Conservation (phyloP, 345 rosid genomes). For the Eutrema heterophyllum region DNA sequence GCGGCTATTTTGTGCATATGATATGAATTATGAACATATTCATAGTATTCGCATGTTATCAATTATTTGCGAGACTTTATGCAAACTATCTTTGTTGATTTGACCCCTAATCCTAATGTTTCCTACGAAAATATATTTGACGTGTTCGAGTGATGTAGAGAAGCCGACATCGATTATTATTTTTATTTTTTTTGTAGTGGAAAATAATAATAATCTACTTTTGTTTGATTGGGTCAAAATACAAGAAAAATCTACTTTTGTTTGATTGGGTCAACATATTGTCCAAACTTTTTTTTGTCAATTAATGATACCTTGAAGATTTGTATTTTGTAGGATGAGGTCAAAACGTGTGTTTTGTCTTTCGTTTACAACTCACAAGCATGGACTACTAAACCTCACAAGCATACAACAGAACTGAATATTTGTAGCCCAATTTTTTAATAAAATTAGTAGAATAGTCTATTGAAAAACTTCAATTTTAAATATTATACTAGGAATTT, state of each 20-base stretch:
- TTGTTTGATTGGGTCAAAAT: too few relatives aligned
- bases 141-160: not conserved
- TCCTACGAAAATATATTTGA: not conserved
- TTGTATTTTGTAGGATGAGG: not conserved
- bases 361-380: not conserved
- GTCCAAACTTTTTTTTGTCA: not conserved
- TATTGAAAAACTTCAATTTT: not conserved
- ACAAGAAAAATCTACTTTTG: too few relatives aligned
- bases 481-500: too few relatives aligned
- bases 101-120: not conserved
- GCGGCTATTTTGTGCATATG: not conserved
- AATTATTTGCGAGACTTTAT: not conserved
- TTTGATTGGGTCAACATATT: not conserved
- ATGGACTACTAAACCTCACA: not conserved
- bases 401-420: too few relatives aligned
- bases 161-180: not conserved
- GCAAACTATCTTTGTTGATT: not conserved
- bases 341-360: not conserved
- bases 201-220: too few relatives aligned
- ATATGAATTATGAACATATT: not conserved
- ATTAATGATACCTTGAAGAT: not conserved
- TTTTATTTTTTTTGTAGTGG: not conserved
- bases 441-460: not conserved
- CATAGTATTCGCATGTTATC: not conserved
- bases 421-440: not conserved